A percentile compares a stretch with the other conserved stretches of the same genome.
phyloP scores from a whole-genome alignment of 306 rosid species.

The Vicia sativa region DNA sequence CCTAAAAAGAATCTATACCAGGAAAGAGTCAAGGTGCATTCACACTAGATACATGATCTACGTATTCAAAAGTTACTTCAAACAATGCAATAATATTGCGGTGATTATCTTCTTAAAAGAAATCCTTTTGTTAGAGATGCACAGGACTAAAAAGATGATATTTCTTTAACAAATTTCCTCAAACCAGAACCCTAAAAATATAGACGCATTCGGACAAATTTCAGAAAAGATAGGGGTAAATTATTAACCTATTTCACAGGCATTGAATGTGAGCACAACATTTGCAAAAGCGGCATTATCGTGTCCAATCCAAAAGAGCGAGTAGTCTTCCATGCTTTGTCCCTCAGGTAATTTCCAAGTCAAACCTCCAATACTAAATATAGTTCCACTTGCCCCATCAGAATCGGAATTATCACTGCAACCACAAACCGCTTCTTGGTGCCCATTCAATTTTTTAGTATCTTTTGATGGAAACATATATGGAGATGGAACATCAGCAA shows the following conservation, averaged over 20 bases:
- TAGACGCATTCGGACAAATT: conserved; percentile 6
- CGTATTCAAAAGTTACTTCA: not conserved
- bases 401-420: conserved; percentile 36
- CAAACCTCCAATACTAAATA: conserved; percentile 70
- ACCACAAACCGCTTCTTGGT: conserved; percentile 40
- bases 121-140: conserved; percentile 1
- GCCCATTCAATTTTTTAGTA: conserved; percentile 41
- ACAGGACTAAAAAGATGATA: conserved; percentile 13
- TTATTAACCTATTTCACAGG: conserved; percentile 80
- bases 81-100: not conserved
- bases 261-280: conserved; percentile 77
- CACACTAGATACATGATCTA: conserved; percentile 3
- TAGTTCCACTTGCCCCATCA: conserved; percentile 38
- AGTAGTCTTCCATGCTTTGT: conserved; percentile 68
- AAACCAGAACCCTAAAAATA: not conserved
- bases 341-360: conserved; percentile 70
- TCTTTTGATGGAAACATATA: conserved; percentile 60
- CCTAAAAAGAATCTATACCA: conserved; percentile 23
- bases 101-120: conserved; percentile 4
- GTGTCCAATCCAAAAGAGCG: conserved; percentile 81
- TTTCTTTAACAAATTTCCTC: not conserved
- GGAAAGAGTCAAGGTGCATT: conserved; percentile 9
- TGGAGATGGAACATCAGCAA: conserved; percentile 68
- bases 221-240: conserved; percentile 4
- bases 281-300: conserved; percentile 84